Base-by-base conservation (phyloP, 2,329 filamentous ascomycete species). In the Clarireedia sp. region DNA sequence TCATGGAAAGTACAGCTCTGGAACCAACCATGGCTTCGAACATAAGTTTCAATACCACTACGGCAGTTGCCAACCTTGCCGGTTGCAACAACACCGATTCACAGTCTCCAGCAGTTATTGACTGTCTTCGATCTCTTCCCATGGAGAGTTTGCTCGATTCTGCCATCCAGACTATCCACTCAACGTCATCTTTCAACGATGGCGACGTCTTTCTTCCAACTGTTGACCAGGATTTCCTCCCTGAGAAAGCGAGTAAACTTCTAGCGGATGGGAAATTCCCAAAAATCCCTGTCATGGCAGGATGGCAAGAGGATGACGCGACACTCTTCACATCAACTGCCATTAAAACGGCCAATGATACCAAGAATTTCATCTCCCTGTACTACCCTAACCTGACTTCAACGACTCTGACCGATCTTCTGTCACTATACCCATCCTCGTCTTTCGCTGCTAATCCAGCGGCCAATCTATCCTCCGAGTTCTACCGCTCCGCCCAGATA, bases 191-290 rank as follows among this genome's bases (percentile, higher is more conserved):
- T 12, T 61, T 72, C 63, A 82, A 82, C 59, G 70, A 72, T 41
- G 77, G 78, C 12, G 77, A 80, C 54, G 72, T 77, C 49, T 80
- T 75, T 73, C 68, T 74, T 40, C 78, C 78, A 0, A 71, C 67
- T 0, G 73, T 78, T 0, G 76, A 79, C 56, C 73, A 72, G 14
- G 75, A 78, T 60, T 77, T 77, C 60, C 64, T 79, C n/a, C 75
- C 75, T 24, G 71, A 67, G 1, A 63, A 74, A 5, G 72, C 75
- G 1, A 74, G 72, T 6, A 61, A 67, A 54, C 68, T 77, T 9
- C 66, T 76, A 21, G 64, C 61, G 1, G 62, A 71, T 44, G 73
- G 74, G 21, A 65, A 65, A 3, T 75, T 78, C 59, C 71, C 43
- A 71, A 74, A 43, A 68, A 72, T 2, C 70, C 41, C 69, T 0